Conservation (phyloP, 495 filamentous ascomycete genomes). For the Hyaloscypha bicolor region DNA sequence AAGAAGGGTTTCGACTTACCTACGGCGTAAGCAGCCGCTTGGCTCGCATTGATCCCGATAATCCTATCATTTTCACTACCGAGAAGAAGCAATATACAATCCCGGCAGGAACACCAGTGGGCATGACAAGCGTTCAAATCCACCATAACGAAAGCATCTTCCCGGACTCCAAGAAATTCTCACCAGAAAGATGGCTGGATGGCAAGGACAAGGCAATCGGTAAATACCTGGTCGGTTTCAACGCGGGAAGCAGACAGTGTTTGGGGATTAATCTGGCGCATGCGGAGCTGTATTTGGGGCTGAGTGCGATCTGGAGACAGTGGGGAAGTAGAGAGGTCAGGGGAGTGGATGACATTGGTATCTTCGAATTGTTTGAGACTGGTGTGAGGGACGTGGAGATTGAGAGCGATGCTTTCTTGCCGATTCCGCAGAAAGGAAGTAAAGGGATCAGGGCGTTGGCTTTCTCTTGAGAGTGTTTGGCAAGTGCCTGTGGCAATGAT, state of each 20-base stretch:
- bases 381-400: constrained; percentile 11
- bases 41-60: constrained; percentile 24
- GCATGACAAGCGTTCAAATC: constrained; percentile 40
- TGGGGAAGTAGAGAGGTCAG: constrained; percentile 1
- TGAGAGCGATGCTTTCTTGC: constrained; percentile 5
- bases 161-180: constrained; percentile 39
- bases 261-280: constrained; percentile 49
- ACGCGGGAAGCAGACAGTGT: constrained; percentile 47
- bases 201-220: constrained; percentile 36
- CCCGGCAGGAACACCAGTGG: constrained; percentile 43
- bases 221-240: constrained; percentile 44
- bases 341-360: not conserved
- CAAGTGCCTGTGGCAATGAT: not conserved
- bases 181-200: constrained; percentile 50
- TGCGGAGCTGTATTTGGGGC: constrained; percentile 45
- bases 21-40: constrained; percentile 38
- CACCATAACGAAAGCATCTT: constrained; percentile 42
- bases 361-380: constrained; percentile 10
- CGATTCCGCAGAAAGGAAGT: constrained; percentile 3
- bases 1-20: constrained; percentile 45
- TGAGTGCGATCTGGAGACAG: constrained; percentile 34
- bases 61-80: constrained; percentile 7
- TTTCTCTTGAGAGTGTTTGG: not conserved
- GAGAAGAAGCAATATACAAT: constrained; percentile 35
- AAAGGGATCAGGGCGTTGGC: constrained; percentile 10